Conservation (phyloP, 345 rosid species). For the Cardiospermum halicacabum region DNA sequence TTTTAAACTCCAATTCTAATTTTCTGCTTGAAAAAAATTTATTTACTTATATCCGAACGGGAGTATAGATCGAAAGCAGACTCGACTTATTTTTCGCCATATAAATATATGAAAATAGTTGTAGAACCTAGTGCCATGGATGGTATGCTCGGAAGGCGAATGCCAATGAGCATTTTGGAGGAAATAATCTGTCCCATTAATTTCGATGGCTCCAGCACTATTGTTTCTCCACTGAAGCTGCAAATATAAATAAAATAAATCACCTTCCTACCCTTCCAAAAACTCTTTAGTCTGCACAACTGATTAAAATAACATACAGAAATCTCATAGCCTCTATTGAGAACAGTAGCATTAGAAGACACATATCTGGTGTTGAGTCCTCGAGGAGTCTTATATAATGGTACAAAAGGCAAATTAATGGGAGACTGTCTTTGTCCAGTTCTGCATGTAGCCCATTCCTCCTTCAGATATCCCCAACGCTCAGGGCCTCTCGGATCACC, state of each 20-base stretch:
- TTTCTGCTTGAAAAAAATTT: too few species aligned
- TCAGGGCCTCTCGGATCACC: slow-evolving; percentile 45
- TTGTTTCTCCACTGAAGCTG: slow-evolving; percentile 50
- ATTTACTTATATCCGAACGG: too few species aligned
- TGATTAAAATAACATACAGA: slow-evolving; percentile 23
- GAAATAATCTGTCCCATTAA: slow-evolving; percentile 41
- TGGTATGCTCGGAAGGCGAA: slow-evolving; percentile 72
- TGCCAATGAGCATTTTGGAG: slow-evolving; percentile 80
- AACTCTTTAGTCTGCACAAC: too few species aligned
- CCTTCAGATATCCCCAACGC: slow-evolving; percentile 42
- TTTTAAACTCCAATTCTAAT: too few species aligned
- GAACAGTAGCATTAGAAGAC: slow-evolving; percentile 32
- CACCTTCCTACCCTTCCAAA: too few species aligned
- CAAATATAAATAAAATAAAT: too few species aligned
- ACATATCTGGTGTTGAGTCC: slow-evolving; percentile 25
- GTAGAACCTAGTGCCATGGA: slow-evolving; percentile 55
- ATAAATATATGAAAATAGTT: background rate
- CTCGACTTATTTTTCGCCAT: background rate
- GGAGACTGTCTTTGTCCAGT: slow-evolving; percentile 39
- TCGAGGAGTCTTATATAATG: slow-evolving; percentile 13
- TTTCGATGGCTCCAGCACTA: slow-evolving; percentile 38
- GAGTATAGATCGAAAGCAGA: too few species aligned
- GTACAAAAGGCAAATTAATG: slow-evolving; percentile 26
- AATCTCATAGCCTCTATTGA: slow-evolving; percentile 57
- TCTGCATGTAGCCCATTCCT: slow-evolving; percentile 36